Evolutionary conservation across 306 rosid species (phyloP), one percentile per base, ranked within the genome.

Genomic region (Citrullus colocynthis): DNA sequence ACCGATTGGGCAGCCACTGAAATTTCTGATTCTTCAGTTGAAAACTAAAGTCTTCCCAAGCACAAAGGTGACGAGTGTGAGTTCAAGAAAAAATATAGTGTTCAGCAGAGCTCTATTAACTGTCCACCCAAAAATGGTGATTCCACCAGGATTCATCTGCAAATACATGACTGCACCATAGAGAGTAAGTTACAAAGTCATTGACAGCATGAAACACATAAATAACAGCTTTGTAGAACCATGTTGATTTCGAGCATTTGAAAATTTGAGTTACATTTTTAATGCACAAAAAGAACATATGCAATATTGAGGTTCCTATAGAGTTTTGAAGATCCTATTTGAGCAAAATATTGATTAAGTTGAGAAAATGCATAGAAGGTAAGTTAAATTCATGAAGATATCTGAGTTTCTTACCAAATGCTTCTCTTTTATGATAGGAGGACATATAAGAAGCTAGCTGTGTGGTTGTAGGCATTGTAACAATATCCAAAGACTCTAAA

Each of bases 1-100:
- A 51, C 28, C 77, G 41, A 24, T 72, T 72, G 15, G 28, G 44
- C 77, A 51, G 60, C 77, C 1, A 72, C 44, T 51, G 9, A 30
- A 28, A 30, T 30, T 73, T 73, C 28, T 49, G 60, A 67, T 14
- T 16, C 59, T 72, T 73, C 28, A 73, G 44, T 61, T 15, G 21
- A 82, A 80, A 55, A 85, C 77, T 77, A 87, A 73, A 2, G 90
- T 87, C 64, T 87, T 83, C 41, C 90, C 90, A 1, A 87, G 85
- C 28, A 87, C 88, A 21, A 87, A 87, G 18, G 80, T 83, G 76
- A 80, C 85, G 4, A 85, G 78, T 0, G 90, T 76, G 52, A 87
- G 79, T 84, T 87, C 90, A 2, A 87, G 10, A 39, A 87, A 87
- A 67, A 85, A 81, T 59, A 87, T 37, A 0, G 87, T 85, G 56